A percentile compares a stretch with the other conserved stretches of the same genome.
Evolutionary conservation across 2,329 filamentous ascomycete species (phyloP).

Genomic region (Fusarium goolgardi): DNA sequence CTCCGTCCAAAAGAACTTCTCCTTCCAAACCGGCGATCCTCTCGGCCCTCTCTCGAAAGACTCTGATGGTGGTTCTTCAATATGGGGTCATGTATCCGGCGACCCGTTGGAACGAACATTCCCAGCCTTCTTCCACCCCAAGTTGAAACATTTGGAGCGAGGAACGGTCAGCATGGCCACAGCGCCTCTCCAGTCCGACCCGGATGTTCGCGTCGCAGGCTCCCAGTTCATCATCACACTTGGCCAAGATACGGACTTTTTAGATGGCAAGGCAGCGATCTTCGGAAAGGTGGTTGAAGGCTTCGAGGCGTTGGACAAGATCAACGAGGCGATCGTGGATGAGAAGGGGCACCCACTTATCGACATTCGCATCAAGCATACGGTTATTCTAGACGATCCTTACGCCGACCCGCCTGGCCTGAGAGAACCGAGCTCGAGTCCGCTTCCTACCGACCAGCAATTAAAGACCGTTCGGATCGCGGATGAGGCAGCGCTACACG

Average conservation of each 20-base stretch:
- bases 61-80: slow-evolving; percentile 91
- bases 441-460: slow-evolving; percentile 84
- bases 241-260: slow-evolving; percentile 86
- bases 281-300: slow-evolving; percentile 97
- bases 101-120: slow-evolving; percentile 79
- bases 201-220: slow-evolving; percentile 83
- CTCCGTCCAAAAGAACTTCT: slow-evolving; percentile 93
- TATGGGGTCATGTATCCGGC: slow-evolving; percentile 85
- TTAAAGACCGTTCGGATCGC: slow-evolving; percentile 91
- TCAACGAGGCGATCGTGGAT: slow-evolving; percentile 90
- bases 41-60: slow-evolving; percentile 85
- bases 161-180: slow-evolving; percentile 99
- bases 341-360: slow-evolving; percentile 87
- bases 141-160: slow-evolving; percentile 87
- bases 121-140: slow-evolving; percentile 83
- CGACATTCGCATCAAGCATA: slow-evolving; percentile 95
- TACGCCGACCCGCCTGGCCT: slow-evolving; percentile 84
- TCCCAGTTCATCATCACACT: slow-evolving; percentile 96
- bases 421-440: slow-evolving; percentile 81
- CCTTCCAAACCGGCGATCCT: slow-evolving; percentile 95
- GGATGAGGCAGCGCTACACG: slow-evolving; percentile 84
- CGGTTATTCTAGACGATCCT: slow-evolving; percentile 90
- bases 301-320: slow-evolving; percentile 92
- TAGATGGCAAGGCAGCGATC: slow-evolving; percentile 93
- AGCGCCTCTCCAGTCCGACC: slow-evolving; percentile 77